phyloP scores from a whole-genome alignment of 768 basidiomycete genomes.

The Lentinula sp. region DNA sequence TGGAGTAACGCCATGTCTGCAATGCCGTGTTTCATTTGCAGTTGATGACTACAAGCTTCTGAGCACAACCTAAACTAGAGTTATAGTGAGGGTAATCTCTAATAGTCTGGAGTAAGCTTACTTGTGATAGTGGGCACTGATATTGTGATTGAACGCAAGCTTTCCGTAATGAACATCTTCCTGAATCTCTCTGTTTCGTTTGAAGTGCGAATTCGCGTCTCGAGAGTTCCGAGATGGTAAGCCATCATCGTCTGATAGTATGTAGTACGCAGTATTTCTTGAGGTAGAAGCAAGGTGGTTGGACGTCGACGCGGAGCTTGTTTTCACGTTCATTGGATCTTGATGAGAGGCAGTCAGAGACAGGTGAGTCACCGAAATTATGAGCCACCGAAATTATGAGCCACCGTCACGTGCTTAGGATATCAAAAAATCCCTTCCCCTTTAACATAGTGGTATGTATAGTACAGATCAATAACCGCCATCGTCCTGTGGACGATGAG shows the following conservation, averaged over 20 bases:
- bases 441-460: too few relatives aligned
- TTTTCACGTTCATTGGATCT: background rate
- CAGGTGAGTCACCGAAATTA: background rate
- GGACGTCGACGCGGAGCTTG: background rate
- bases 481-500: constrained; percentile 65
- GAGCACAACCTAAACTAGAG: background rate
- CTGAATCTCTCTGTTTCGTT: background rate
- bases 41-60: background rate
- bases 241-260: background rate
- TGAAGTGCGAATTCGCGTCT: too few relatives aligned
- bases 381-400: constrained; percentile 7
- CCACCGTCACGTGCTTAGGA: constrained; percentile 4
- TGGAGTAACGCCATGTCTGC: background rate
- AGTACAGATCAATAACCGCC: constrained; percentile 36
- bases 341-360: background rate
- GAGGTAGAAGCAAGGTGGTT: background rate
- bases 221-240: background rate
- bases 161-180: background rate
- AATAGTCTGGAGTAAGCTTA: background rate
- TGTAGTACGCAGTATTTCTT: background rate
- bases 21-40: background rate
- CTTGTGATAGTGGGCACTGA: background rate
- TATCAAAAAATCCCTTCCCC: too few relatives aligned
- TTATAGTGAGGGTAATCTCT: background rate
- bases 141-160: background rate